Conservation (phyloP, 2,329 filamentous ascomycete species). For the Colletotrichum sp. region DNA sequence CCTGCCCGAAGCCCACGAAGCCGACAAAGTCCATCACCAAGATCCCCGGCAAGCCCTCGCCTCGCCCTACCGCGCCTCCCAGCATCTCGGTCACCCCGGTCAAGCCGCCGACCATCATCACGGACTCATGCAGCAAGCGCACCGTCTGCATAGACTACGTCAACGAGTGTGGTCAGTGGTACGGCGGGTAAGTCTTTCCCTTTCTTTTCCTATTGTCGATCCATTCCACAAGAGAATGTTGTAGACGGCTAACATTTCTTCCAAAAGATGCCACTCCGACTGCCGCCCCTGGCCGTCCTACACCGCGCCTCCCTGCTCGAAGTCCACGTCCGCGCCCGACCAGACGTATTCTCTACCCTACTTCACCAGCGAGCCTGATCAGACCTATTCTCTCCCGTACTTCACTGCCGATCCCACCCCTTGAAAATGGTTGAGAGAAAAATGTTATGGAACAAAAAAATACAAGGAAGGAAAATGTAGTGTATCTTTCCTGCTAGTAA, state of each 20-base stretch:
- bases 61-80: neutral
- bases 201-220: conserved; percentile 16
- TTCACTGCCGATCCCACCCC: neutral
- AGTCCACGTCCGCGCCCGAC: neutral
- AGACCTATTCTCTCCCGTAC: neutral
- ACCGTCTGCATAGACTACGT: conserved; percentile 26
- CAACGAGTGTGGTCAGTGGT: conserved; percentile 23
- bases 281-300: conserved; percentile 24
- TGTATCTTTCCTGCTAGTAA: neutral
- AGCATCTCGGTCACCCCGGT: neutral
- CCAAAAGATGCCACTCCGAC: conserved; percentile 11
- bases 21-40: neutral
- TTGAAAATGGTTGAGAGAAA: neutral
- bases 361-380: neutral
- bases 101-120: neutral
- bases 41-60: neutral
- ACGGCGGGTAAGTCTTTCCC: conserved; percentile 25
- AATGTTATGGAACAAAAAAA: neutral
- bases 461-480: neutral
- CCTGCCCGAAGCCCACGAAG: conserved; percentile 1
- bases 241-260: neutral
- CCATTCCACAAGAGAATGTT: neutral
- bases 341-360: neutral
- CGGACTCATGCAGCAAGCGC: conserved; percentile 26
- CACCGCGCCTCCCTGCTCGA: conserved; percentile 19